phyloP scores from a whole-genome alignment of 768 basidiomycete genomes.

The Lanmaoa pseudosensibilis region DNA sequence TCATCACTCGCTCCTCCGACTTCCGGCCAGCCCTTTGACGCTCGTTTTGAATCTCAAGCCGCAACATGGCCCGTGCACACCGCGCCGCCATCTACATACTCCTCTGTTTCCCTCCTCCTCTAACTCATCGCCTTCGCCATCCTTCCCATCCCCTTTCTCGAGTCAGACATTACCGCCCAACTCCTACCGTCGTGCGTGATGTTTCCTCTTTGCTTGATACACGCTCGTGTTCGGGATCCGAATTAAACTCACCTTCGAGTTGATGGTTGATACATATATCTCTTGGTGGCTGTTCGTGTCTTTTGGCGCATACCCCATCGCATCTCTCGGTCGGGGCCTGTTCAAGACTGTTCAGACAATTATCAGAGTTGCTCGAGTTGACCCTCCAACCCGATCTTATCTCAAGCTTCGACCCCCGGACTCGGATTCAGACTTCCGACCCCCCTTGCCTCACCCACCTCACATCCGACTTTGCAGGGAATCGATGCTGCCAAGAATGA shows the following conservation, averaged over 20 bases:
- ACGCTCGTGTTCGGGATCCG: background rate
- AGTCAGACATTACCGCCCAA: background rate
- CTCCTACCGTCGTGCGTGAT: conserved; percentile 16
- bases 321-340: conserved; percentile 74
- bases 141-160: conserved; percentile 18
- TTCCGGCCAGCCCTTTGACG: background rate
- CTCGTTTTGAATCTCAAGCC: background rate
- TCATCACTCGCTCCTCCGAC: background rate
- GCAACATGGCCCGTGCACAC: conserved; percentile 59
- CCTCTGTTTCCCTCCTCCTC: conserved; percentile 41
- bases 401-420: background rate
- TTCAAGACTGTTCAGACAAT: conserved; percentile 78
- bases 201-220: too few relatives aligned
- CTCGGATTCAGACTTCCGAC: background rate
- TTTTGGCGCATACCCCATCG: conserved; percentile 80
- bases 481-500: conserved; percentile 59
- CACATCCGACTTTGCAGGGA: conserved; percentile 43
- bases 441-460: background rate
- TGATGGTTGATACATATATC: conserved; percentile 41
- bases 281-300: conserved; percentile 83
- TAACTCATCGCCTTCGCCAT: conserved; percentile 38
- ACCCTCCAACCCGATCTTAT: background rate
- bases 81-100: conserved; percentile 46
- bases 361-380: conserved; percentile 68
- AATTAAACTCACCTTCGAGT: background rate